These are phyloP conservation scores for Lithocarpus polystachyus DNA, from an alignment of 306 rosid genomes.

Conservation along the genomic window DNA sequence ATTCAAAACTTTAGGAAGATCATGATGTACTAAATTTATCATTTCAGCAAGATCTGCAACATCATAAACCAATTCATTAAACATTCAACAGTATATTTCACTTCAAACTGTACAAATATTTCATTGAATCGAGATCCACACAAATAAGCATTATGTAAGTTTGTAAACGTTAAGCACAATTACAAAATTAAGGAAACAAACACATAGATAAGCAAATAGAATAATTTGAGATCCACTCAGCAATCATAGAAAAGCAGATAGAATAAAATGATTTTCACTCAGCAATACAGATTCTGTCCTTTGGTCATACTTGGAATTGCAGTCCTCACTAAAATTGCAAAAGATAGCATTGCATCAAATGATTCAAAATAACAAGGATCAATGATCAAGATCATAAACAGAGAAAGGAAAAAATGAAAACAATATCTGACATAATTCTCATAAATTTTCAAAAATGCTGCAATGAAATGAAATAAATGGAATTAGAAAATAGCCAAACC, in stretches of 20 bases:
- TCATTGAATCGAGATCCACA: background rate
- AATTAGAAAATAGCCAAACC: background rate
- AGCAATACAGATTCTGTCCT: no score
- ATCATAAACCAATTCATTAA: background rate
- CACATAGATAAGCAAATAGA: background rate
- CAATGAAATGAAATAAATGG: background rate
- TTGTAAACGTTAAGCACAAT: background rate
- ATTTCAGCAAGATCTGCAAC: background rate
- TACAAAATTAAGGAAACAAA: background rate
- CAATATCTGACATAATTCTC: background rate
- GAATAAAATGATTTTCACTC: no score
- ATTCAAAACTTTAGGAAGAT: background rate
- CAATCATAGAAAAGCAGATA: no score
- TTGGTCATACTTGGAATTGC: no score
- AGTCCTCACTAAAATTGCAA: background rate
- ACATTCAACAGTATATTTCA: background rate
- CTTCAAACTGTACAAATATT: background rate
- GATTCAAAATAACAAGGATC: background rate
- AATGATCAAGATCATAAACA: background rate
- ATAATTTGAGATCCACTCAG: no score
- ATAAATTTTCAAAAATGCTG: background rate
- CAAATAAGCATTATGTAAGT: background rate
- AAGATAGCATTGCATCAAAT: background rate
- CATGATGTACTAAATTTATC: background rate
- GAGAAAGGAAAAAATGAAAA: background rate